Percentiles rank a stretch among this genome's conserved stretches.
phyloP scores from a whole-genome alignment of 2,329 filamentous ascomycete genomes.

The Colletotrichum tabaci region DNA sequence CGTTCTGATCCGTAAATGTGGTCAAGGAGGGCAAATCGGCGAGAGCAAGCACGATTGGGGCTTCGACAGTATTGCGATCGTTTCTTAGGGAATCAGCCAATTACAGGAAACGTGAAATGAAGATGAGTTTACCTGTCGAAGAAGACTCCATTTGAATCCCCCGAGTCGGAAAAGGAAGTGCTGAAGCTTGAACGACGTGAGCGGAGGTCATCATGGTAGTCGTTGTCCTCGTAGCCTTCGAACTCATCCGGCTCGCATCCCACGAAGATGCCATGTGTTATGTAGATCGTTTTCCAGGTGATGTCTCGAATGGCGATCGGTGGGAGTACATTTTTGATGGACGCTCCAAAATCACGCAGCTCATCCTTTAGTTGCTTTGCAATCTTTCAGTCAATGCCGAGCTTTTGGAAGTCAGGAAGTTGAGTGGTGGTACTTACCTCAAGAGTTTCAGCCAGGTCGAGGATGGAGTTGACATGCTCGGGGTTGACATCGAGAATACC shows the following conservation, averaged over 20 bases:
- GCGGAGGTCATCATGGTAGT: not conserved
- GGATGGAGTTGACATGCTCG: not conserved
- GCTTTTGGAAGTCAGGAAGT: not conserved
- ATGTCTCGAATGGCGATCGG: conserved; percentile 12
- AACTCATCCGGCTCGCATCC: conserved; percentile 13
- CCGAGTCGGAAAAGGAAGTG: not conserved
- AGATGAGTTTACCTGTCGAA: not conserved
- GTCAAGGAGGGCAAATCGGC: not conserved
- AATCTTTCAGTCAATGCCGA: not conserved
- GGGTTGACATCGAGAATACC: not conserved
- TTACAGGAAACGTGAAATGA: not conserved
- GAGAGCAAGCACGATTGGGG: not conserved
- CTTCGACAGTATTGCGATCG: accelerated
- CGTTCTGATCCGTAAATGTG: not conserved
- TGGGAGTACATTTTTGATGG: not conserved
- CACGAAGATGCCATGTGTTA: not conserved
- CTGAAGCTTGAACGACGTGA: not conserved
- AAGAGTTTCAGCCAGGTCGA: not conserved
- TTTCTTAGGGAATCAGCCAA: not conserved
- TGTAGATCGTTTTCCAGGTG: conserved; percentile 22
- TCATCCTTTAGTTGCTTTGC: not conserved
- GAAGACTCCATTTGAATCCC: not conserved
- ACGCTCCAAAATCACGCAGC: not conserved
- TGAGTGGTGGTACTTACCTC: not conserved
- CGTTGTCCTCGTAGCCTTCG: not conserved